These are phyloP conservation scores for Rhizopogon rudus DNA, from an alignment of 768 basidiomycete genomes.

Conservation along the genomic window DNA sequence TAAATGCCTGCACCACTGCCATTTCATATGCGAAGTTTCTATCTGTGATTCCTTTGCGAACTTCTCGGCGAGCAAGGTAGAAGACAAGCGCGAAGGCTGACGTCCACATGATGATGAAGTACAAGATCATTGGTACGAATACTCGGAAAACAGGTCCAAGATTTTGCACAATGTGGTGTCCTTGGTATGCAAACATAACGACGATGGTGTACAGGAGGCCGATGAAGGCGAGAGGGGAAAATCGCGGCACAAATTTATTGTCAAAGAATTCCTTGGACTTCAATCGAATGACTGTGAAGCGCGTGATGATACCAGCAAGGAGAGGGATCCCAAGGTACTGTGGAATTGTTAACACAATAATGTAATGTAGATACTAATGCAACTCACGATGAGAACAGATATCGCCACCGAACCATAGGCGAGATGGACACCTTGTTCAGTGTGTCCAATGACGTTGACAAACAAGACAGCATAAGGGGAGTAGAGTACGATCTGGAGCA, in stretches of 20 bases:
- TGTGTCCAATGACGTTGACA: conserved; percentile 60
- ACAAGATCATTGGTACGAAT: conserved; percentile 74
- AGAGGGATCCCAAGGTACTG: conserved; percentile 85
- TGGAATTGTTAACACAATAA: neutral
- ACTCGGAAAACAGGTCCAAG: conserved; percentile 76
- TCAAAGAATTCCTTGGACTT: conserved; percentile 42
- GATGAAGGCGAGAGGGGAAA: conserved; percentile 64
- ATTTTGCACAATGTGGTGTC: conserved; percentile 67
- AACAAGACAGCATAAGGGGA: conserved; percentile 73
- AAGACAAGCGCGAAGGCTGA: conserved; percentile 54
- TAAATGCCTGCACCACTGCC: conserved; percentile 76
- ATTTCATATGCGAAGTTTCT: conserved; percentile 52
- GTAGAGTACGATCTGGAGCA: conserved; percentile 67
- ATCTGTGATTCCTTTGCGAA: conserved; percentile 2
- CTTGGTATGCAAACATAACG: conserved; percentile 68
- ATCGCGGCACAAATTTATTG: conserved; percentile 52
- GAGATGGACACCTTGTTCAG: conserved; percentile 37
- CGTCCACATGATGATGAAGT: conserved; percentile 77
- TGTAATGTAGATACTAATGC: neutral
- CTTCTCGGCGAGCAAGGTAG: conserved; percentile 35
- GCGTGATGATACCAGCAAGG: conserved; percentile 63
- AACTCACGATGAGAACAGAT: conserved; percentile 65
- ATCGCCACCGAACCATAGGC: conserved; percentile 57
- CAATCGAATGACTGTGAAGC: conserved; percentile 45
- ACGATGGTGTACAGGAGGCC: conserved; percentile 81